Percentiles rank a stretch among this genome's conserved stretches.
These are phyloP conservation scores for Hypoxylon rubiginosum DNA, from an alignment of 2,329 filamentous ascomycete species.

Conservation along the genomic window DNA sequence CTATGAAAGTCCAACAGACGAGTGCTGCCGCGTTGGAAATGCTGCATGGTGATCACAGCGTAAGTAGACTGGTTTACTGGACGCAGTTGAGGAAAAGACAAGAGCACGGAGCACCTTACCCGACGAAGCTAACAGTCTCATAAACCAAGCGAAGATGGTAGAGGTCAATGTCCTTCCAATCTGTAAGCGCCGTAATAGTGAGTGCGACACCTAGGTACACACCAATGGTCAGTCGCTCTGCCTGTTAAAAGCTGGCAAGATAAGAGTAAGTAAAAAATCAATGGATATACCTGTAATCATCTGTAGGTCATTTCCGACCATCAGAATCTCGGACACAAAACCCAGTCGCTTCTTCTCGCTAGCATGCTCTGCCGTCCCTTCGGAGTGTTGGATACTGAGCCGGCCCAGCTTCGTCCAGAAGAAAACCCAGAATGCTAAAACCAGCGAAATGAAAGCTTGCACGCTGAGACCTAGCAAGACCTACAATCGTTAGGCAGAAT, in stretches of 20 bases:
- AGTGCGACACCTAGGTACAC: conserved; percentile 44
- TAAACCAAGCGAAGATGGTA: conserved; percentile 53
- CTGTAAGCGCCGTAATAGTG: conserved; percentile 49
- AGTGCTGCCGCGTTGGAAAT: conserved; percentile 52
- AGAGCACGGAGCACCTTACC: conserved; percentile 34
- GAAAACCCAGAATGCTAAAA: conserved; percentile 52
- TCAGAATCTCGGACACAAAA: conserved; percentile 52
- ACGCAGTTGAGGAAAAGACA: background rate
- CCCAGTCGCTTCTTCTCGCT: conserved; percentile 51
- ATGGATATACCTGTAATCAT: conserved; percentile 47
- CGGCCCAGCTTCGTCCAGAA: conserved; percentile 50
- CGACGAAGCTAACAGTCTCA: conserved; percentile 53
- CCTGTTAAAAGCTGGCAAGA: background rate
- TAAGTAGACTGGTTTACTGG: conserved; percentile 12
- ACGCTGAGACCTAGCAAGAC: conserved; percentile 52
- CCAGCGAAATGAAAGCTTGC: conserved; percentile 48
- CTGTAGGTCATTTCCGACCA: conserved; percentile 53
- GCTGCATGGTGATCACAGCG: conserved; percentile 15
- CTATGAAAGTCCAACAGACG: conserved; percentile 51
- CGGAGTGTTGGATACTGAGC: conserved; percentile 46
- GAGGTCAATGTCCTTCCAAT: conserved; percentile 42
- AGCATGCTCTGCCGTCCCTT: conserved; percentile 47
- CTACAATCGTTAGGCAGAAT: conserved; percentile 34
- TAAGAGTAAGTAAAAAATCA: background rate
- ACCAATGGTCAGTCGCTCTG: conserved; percentile 8